A percentile compares a stretch with the other conserved stretches of the same genome.
Conservation (phyloP, 148 eudicot species). For the Pharnaceum exiguum region DNA sequence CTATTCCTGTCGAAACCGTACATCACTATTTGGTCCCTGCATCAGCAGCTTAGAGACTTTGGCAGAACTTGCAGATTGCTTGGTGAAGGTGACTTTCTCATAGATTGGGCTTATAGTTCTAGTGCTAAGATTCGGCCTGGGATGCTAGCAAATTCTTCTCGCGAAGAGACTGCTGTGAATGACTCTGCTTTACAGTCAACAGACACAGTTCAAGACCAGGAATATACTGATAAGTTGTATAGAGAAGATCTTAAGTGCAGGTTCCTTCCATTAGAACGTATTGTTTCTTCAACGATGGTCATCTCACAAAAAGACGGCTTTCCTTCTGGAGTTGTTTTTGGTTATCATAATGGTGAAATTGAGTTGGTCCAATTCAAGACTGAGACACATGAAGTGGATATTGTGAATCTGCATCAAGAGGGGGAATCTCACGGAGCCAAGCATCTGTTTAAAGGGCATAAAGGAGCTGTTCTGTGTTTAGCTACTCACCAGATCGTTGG, state of each 20-base stretch:
- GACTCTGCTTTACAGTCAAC: conserved; percentile 9
- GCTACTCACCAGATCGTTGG: conserved; percentile 67
- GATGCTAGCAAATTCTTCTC: conserved; percentile 13
- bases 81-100: conserved; percentile 54
- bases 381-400: conserved; percentile 29
- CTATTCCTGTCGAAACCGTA: conserved; percentile 75
- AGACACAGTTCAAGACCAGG: conserved; percentile 6
- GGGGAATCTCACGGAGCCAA: conserved; percentile 35
- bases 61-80: conserved; percentile 36
- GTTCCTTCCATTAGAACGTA: conserved; percentile 25
- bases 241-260: conserved; percentile 28
- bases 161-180: background rate
- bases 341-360: conserved; percentile 76
- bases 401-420: conserved; percentile 21
- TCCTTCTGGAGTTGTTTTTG: conserved; percentile 87
- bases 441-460: conserved; percentile 68
- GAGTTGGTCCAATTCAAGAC: conserved; percentile 53
- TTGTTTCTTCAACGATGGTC: conserved; percentile 84
- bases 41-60: conserved; percentile 27
- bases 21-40: conserved; percentile 63
- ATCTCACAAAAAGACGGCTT: conserved; percentile 53
- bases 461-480: conserved; percentile 77
- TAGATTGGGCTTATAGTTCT: conserved; percentile 34
- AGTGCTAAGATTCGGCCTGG: conserved; percentile 12
- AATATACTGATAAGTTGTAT: conserved; percentile 11